A percentile compares a stretch with the other conserved stretches of the same genome.
Evolutionary conservation across 495 filamentous ascomycete genomes (phyloP).

Genomic region (Mycothermus thermophilus): DNA sequence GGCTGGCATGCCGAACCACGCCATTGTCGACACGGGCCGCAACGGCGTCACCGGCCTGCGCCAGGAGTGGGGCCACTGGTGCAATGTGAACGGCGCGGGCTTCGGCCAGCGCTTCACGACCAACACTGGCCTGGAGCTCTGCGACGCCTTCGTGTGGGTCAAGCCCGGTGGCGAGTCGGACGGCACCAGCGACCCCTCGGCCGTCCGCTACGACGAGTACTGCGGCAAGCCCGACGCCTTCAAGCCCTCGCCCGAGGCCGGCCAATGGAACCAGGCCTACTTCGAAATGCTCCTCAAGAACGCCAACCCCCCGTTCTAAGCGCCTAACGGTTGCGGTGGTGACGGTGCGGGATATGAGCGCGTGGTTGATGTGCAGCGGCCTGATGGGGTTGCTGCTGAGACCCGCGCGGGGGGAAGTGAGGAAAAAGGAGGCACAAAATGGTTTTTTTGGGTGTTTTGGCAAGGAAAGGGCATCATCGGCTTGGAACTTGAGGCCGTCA

Average conservation of each 20-base stretch:
- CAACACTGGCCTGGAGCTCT: constrained; percentile 44
- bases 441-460: no score
- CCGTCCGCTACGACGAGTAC: constrained; percentile 55
- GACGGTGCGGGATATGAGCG: no score
- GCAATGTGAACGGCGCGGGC: constrained; percentile 62
- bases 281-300: constrained; percentile 58
- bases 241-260: constrained; percentile 65
- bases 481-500: background rate
- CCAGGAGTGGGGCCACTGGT: constrained; percentile 68
- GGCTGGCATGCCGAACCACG: constrained; percentile 56
- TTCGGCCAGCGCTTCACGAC: constrained; percentile 59
- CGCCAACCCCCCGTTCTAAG: constrained; percentile 45
- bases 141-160: constrained; percentile 71
- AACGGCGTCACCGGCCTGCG: constrained; percentile 58
- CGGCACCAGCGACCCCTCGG: constrained; percentile 50
- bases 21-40: constrained; percentile 57
- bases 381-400: background rate
- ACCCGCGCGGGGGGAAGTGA: background rate
- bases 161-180: constrained; percentile 77
- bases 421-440: background rate
- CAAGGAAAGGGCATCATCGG: no score
- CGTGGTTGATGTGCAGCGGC: no score
- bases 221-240: constrained; percentile 49
- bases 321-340: no score
- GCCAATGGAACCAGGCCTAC: constrained; percentile 66